Conservation (phyloP, 1,139 yeast species). For the Yamadazyma friedrichii region DNA sequence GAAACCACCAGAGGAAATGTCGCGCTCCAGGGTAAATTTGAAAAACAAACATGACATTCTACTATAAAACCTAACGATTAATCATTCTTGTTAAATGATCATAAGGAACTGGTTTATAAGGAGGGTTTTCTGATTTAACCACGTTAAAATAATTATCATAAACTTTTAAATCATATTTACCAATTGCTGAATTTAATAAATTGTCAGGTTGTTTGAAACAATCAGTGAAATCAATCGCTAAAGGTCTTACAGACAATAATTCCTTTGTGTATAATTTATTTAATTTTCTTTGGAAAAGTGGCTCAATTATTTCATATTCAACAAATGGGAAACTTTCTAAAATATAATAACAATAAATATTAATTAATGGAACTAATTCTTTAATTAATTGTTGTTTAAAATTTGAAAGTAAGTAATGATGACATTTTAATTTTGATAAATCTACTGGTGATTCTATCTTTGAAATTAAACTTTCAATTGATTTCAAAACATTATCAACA, state of each 20-base stretch:
- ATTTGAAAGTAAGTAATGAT: slow-evolving; percentile 31
- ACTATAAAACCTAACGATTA: too few species aligned
- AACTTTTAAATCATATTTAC: slow-evolving; percentile 42
- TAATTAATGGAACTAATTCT: slow-evolving; percentile 21
- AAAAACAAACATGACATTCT: too few species aligned
- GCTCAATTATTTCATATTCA: slow-evolving; percentile 29
- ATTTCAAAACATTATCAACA: slow-evolving; percentile 29
- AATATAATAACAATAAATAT: slow-evolving; percentile 24
- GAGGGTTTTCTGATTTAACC: slow-evolving; percentile 37
- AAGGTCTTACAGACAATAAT: slow-evolving; percentile 35
- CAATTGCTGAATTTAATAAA: slow-evolving; percentile 41
- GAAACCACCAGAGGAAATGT: too few species aligned
- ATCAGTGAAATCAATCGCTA: slow-evolving; percentile 42
- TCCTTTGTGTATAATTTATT: slow-evolving; percentile 17
- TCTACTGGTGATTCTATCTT: slow-evolving; percentile 39
- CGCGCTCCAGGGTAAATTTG: too few species aligned
- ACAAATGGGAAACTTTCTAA: slow-evolving; percentile 37
- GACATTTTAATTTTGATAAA: slow-evolving; percentile 53
- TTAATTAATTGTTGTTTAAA: slow-evolving; percentile 24
- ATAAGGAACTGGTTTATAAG: slow-evolving; percentile 40
- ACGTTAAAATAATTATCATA: slow-evolving; percentile 43
- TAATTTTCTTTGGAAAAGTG: slow-evolving; percentile 17
- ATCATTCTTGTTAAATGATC: slow-evolving; percentile 33
- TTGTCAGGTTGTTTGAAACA: slow-evolving; percentile 45
- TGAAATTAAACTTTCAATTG: slow-evolving; percentile 39